phyloP scores from a whole-genome alignment of 306 rosid genomes.

The Cucurbita ficifolia region DNA sequence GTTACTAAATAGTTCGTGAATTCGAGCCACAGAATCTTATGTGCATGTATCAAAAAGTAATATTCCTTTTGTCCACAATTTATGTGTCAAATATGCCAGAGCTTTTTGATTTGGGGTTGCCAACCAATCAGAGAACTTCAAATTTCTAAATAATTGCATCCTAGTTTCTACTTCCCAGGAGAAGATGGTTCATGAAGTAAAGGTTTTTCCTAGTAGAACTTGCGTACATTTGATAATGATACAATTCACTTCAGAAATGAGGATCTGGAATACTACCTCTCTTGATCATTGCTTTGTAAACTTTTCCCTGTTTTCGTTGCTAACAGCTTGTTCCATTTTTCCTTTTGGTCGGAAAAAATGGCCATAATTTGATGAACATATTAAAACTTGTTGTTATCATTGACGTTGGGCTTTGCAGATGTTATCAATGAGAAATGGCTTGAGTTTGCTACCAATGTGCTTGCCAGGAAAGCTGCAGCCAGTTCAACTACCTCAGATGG shows the following conservation, averaged over 20 bases:
- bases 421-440: constrained; percentile 72
- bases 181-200: neutral
- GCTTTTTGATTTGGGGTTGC: neutral
- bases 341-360: neutral
- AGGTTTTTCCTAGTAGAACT: neutral
- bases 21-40: neutral
- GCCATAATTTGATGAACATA: neutral
- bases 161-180: neutral
- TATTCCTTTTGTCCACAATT: neutral
- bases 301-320: neutral
- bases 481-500: constrained; percentile 32
- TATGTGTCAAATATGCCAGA: neutral
- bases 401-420: constrained; percentile 44
- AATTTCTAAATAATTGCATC: neutral
- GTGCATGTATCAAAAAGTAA: neutral
- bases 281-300: neutral
- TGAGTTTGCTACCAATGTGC: constrained; percentile 74
- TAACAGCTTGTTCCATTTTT: neutral
- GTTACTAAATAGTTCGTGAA: neutral
- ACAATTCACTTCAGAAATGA: neutral
- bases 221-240: neutral
- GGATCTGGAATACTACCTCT: neutral
- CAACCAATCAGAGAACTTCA: neutral
- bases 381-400: neutral
- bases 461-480: constrained; percentile 45